Base-by-base conservation (phyloP, 768 basidiomycete species). In the Fomitopsis serialis region DNA sequence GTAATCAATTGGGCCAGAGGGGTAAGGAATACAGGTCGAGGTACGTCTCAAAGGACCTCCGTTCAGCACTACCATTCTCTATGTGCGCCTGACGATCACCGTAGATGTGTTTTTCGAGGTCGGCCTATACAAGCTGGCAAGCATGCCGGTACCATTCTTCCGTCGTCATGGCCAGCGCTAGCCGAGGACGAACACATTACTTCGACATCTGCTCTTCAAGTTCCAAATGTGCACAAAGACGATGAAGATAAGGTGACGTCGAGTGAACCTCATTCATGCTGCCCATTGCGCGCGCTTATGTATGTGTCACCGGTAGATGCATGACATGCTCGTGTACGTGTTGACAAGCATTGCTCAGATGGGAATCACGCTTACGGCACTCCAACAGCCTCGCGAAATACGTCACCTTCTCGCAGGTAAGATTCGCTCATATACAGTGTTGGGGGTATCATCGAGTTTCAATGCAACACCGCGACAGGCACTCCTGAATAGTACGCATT, bases 281-380 rank as follows among this genome's bases (percentile, higher is more conserved):
- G n/a, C n/a, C n/a, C n/a, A n/a, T n/a, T n/a, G n/a, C n/a, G n/a
- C n/a, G n/a, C n/a, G n/a, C n/a, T n/a, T n/a, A n/a, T n/a, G n/a
- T n/a, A n/a, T n/a, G n/a, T n/a, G n/a, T n/a, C n/a, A n/a, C n/a
- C n/a, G 29, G 29, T 45, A 84, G 81, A 68, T 84, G 8, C 82
- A 85, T 58, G 71, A 78, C 1, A 72, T 84, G 23, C 72, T 85
- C n/a, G 75, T 81, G 82, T 85, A 62, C 52, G 80, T 32, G 5
- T 32, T 32, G 29, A 11, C 29, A 32, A 5, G 11, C 29, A 5
- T n/a, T 32, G 11, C 29, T 32, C 11, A 11, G n/a, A 32, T 32
- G 6, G 11, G 5, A 6, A 11, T 32, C 29, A 11, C 11, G 29
- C 29, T 32, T 6, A 32, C 6, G 29, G 29, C 5, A 32, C 29